phyloP scores from a whole-genome alignment of 2,329 filamentous ascomycete species.

The Cercospora sp. region DNA sequence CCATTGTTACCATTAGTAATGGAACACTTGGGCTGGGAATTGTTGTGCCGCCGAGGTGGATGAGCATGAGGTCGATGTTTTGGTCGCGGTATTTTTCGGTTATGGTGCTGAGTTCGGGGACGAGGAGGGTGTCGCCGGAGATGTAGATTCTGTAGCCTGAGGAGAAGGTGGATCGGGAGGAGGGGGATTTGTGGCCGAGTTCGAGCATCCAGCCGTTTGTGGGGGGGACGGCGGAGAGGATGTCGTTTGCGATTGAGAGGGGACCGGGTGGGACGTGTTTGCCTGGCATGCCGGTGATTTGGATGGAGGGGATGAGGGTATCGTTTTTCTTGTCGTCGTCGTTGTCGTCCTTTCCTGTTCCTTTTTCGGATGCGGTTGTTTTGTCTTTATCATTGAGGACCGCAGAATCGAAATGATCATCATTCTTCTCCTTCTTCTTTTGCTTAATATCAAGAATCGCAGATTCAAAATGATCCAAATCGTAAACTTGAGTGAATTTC shows the following conservation, averaged over 20 bases:
- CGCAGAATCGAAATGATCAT: constrained; percentile 29
- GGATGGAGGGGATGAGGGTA: constrained; percentile 46
- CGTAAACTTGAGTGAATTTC: constrained; percentile 56
- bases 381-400: constrained; percentile 45
- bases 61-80: constrained; percentile 65
- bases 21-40: constrained; percentile 61
- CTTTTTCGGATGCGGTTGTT: constrained; percentile 20
- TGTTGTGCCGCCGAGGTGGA: constrained; percentile 66
- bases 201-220: constrained; percentile 69
- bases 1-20: constrained; percentile 69
- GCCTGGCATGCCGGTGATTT: constrained; percentile 63
- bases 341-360: background rate
- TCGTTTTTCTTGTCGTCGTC: background rate
- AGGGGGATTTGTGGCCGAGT: constrained; percentile 49
- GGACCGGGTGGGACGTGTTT: constrained; percentile 58
- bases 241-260: constrained; percentile 49
- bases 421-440: background rate
- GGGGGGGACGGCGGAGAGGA: constrained; percentile 58
- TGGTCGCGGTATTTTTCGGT: constrained; percentile 54
- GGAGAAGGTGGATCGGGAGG: constrained; percentile 8
- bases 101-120: constrained; percentile 63
- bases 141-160: constrained; percentile 59
- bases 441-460: background rate
- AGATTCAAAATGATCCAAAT: constrained; percentile 58
- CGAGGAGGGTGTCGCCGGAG: constrained; percentile 64